These are phyloP conservation scores for Megacollybia platyphylla DNA, from an alignment of 1,284 basidiomycete species.

Conservation along the genomic window DNA sequence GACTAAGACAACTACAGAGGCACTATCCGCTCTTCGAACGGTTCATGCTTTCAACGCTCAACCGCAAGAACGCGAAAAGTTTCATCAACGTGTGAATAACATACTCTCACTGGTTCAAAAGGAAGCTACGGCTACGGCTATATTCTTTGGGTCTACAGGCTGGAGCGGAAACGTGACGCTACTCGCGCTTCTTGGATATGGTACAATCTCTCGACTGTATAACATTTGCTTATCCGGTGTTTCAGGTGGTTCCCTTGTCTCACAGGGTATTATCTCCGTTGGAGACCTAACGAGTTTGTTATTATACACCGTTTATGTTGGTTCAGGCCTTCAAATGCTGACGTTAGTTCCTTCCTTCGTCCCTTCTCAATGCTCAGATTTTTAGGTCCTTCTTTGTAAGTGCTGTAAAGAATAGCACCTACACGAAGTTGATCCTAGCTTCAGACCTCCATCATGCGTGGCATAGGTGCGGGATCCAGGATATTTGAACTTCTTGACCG, in stretches of 20 bases:
- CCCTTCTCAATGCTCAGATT: conserved; percentile 5
- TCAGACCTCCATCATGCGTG: conserved; percentile 77
- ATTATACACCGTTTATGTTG: conserved; percentile 88
- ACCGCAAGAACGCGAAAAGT: conserved; percentile 62
- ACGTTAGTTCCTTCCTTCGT: conserved; percentile 35
- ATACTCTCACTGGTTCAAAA: conserved; percentile 74
- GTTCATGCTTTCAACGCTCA: conserved; percentile 85
- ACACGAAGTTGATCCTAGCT: conserved; percentile 1
- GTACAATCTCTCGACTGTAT: conserved; percentile 19
- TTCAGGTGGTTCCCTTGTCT: conserved; percentile 81
- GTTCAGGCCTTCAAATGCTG: conserved; percentile 68
- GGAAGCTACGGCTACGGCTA: conserved; percentile 84
- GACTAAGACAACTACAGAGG: conserved; percentile 88
- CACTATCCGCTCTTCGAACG: conserved; percentile 86
- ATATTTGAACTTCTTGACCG: conserved; percentile 91
- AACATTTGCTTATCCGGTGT: background rate
- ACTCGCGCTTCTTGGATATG: conserved; percentile 84
- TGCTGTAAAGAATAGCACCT: conserved; percentile 4
- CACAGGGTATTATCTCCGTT: conserved; percentile 77
- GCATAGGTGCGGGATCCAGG: conserved; percentile 85
- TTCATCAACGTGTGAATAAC: conserved; percentile 49
- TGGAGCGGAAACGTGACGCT: conserved; percentile 94
- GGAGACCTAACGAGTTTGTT: conserved; percentile 86
- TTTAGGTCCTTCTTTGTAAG: conserved; percentile 46
- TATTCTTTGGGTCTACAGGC: conserved; percentile 89